Conservation (phyloP, 1,284 basidiomycete species). For the Moesziomyces sp. region DNA sequence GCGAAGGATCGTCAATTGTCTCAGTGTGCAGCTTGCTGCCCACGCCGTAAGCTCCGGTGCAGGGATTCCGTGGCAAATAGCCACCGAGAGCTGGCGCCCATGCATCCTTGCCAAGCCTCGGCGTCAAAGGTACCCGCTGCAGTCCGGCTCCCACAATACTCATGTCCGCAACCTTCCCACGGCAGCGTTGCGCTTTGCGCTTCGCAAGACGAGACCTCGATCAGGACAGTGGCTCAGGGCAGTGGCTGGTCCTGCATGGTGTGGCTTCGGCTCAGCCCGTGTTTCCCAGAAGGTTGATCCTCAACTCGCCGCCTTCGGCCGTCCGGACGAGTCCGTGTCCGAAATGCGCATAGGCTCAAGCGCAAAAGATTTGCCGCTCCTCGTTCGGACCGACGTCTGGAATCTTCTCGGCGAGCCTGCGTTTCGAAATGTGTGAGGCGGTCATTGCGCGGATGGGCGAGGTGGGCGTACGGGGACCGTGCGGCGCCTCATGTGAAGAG, state of each 20-base stretch:
- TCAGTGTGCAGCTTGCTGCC: too few relatives aligned
- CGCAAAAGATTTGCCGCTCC: neutral
- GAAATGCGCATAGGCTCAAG: neutral
- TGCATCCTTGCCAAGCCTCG: conserved; percentile 9
- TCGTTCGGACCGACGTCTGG: neutral
- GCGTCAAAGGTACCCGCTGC: neutral
- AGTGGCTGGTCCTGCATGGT: too few relatives aligned
- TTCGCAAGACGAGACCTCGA: neutral
- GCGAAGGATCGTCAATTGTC: too few relatives aligned
- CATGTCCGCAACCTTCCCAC: neutral
- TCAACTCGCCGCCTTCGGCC: neutral
- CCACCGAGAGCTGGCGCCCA: neutral
- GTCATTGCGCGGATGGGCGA: too few relatives aligned
- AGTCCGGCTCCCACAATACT: neutral
- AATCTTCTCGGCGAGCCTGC: neutral
- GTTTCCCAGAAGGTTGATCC: neutral
- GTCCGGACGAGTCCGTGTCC: neutral
- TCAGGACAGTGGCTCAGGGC: too few relatives aligned
- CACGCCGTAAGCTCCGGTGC: too few relatives aligned
- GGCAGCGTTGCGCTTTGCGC: neutral
- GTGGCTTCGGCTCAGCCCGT: neutral
- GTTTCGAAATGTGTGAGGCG: too few relatives aligned
- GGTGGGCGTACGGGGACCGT: neutral
- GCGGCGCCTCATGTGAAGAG: neutral
- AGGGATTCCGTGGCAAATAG: too few relatives aligned